These are phyloP conservation scores for Bimuria novae-zelandiae DNA, from an alignment of 2,329 filamentous ascomycete species.

Conservation along the genomic window DNA sequence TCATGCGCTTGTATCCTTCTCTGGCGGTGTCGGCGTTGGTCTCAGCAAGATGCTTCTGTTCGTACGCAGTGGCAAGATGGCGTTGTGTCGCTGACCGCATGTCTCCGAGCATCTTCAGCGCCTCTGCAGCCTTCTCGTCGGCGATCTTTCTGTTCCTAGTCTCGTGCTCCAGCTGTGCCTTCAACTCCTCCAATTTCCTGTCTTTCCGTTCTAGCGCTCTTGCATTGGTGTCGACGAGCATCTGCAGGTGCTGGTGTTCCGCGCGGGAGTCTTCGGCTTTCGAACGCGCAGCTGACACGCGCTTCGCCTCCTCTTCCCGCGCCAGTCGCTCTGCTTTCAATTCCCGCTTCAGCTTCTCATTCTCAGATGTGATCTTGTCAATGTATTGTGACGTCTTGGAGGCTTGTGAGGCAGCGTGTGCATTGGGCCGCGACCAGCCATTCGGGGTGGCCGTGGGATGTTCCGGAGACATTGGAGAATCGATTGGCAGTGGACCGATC, in stretches of 20 bases:
- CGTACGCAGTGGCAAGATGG: constrained; percentile 63
- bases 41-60: constrained; percentile 58
- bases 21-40: constrained; percentile 69
- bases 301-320: constrained; percentile 72
- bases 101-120: constrained; percentile 69
- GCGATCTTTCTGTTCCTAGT: constrained; percentile 64
- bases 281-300: constrained; percentile 69
- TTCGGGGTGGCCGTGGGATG: constrained; percentile 20
- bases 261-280: constrained; percentile 70
- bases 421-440: constrained; percentile 33
- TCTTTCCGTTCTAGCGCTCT: constrained; percentile 73
- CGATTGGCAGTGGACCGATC: constrained; percentile 39
- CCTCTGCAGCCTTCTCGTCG: constrained; percentile 61
- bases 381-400: constrained; percentile 57
- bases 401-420: constrained; percentile 30
- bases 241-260: constrained; percentile 71
- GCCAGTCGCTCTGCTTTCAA: constrained; percentile 49
- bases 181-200: constrained; percentile 72
- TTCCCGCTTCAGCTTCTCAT: constrained; percentile 76
- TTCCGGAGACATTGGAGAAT: constrained; percentile 31
- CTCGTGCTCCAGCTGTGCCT: constrained; percentile 67
- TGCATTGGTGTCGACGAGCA: constrained; percentile 73
- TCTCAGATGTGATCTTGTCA: constrained; percentile 79
- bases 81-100: constrained; percentile 62
- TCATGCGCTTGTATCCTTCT: constrained; percentile 71